A percentile compares a stretch with the other conserved stretches of the same genome.
These are phyloP conservation scores for Puccinia polysora DNA, from an alignment of 1,284 basidiomycete species.

Conservation along the genomic window DNA sequence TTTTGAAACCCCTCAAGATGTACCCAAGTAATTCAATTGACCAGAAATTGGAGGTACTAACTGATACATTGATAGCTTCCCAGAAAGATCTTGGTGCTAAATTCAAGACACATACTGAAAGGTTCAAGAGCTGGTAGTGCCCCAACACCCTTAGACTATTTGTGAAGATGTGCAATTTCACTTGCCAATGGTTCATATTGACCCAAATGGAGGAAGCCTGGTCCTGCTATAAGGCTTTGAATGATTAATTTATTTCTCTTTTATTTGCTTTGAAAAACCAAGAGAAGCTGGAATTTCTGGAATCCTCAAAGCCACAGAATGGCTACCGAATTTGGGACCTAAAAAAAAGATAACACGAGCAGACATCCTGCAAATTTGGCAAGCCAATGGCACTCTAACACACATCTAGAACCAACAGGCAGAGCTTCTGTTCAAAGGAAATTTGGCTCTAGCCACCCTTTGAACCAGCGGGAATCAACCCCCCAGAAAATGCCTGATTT, in stretches of 20 bases:
- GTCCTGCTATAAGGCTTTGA: conserved; percentile 1
- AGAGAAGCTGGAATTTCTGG: background rate
- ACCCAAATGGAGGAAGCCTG: background rate
- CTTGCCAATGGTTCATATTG: conserved; percentile 16
- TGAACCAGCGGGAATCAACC: background rate
- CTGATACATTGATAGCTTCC: too few relatives aligned
- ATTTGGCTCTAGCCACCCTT: background rate
- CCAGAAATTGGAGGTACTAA: too few relatives aligned
- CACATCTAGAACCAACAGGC: background rate
- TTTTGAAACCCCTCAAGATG: too few relatives aligned
- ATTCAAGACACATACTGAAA: background rate
- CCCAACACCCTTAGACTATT: background rate
- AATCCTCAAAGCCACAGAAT: background rate
- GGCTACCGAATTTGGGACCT: background rate
- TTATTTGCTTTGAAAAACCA: background rate
- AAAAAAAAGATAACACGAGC: background rate
- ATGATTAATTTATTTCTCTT: background rate
- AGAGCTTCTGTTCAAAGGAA: background rate
- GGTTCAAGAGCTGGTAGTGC: conserved; percentile 19
- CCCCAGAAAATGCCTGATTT: background rate
- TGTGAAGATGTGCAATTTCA: background rate
- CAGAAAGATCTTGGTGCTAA: background rate
- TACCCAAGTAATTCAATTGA: too few relatives aligned
- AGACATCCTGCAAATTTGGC: too few relatives aligned
- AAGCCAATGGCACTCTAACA: background rate